phyloP scores from a whole-genome alignment of 2,329 filamentous ascomycete species.

The Clonostachys sp. region DNA sequence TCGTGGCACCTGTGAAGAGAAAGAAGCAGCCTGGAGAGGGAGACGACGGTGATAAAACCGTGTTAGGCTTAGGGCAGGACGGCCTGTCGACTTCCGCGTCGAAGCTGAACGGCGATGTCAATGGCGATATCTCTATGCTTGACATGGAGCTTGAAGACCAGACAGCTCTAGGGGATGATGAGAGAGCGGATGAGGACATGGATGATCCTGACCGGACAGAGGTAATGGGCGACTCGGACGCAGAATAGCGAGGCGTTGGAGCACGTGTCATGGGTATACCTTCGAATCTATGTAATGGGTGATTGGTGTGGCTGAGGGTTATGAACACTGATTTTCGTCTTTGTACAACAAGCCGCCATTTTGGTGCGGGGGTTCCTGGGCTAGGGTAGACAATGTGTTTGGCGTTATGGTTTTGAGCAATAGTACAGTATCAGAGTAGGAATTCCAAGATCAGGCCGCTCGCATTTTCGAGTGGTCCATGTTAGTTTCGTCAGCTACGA shows the following conservation, averaged over 20 bases:
- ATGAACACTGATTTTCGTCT: no score
- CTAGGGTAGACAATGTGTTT: no score
- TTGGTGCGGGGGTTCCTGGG: no score
- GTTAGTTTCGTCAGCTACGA: no score
- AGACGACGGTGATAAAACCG: conserved; percentile 10
- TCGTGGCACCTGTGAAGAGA: conserved; percentile 41
- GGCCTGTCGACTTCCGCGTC: conserved; percentile 2
- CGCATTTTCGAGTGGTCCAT: no score
- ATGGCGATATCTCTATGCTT: conserved; percentile 43
- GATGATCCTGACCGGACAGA: conserved; percentile 35
- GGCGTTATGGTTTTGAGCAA: no score
- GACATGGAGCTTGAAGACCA: conserved; percentile 48
- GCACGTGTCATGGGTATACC: no score
- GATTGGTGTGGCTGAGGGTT: no score
- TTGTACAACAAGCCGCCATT: no score
- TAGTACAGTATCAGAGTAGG: no score
- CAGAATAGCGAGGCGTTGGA: conserved; percentile 12
- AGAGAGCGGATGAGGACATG: conserved; percentile 40
- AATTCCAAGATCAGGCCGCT: no score
- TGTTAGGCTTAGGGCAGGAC: conserved; percentile 6
- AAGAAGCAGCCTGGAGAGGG: conserved; percentile 13
- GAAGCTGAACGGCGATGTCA: conserved; percentile 23
- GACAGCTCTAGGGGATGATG: conserved; percentile 30
- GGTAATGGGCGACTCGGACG: conserved; percentile 26
- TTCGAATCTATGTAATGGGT: no score